phyloP scores from a whole-genome alignment of 2,329 filamentous ascomycete species.

The Beauveria bassiana region DNA sequence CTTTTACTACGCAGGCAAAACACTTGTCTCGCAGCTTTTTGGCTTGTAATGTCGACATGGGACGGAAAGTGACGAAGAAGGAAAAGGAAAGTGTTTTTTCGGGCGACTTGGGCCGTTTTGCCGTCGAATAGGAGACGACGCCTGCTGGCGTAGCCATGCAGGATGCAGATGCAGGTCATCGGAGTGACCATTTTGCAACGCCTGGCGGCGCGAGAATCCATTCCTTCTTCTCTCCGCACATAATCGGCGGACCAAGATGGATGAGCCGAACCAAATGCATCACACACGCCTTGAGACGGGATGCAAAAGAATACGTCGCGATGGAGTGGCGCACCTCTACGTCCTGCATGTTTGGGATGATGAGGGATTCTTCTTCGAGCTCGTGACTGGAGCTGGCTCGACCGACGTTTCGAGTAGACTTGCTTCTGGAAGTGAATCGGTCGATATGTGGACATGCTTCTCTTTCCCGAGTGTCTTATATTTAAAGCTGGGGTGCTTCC shows the following conservation, averaged over 20 bases:
- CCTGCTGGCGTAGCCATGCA: background rate
- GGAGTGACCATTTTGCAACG: no score
- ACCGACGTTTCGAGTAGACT: background rate
- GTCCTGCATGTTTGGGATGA: constrained; percentile 2
- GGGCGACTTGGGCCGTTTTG: background rate
- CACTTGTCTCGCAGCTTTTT: no score
- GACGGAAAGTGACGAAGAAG: background rate
- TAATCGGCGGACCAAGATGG: background rate
- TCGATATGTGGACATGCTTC: background rate
- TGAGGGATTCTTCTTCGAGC: background rate
- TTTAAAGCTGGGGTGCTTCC: background rate
- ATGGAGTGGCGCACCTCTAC: background rate
- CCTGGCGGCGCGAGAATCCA: background rate
- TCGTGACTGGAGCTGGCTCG: background rate
- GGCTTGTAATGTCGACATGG: background rate
- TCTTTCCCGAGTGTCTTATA: background rate
- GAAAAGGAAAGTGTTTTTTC: background rate
- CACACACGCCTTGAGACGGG: background rate
- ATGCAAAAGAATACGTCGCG: background rate
- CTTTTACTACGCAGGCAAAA: background rate
- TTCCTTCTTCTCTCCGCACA: background rate
- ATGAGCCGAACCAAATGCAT: background rate
- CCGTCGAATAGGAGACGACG: background rate
- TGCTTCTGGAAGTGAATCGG: background rate
- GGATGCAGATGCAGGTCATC: background rate